Percentiles rank a stretch among this genome's conserved stretches.
Evolutionary conservation across 108 stramenopile species (phyloP).

Genomic region (Cyclotella baltica): DNA sequence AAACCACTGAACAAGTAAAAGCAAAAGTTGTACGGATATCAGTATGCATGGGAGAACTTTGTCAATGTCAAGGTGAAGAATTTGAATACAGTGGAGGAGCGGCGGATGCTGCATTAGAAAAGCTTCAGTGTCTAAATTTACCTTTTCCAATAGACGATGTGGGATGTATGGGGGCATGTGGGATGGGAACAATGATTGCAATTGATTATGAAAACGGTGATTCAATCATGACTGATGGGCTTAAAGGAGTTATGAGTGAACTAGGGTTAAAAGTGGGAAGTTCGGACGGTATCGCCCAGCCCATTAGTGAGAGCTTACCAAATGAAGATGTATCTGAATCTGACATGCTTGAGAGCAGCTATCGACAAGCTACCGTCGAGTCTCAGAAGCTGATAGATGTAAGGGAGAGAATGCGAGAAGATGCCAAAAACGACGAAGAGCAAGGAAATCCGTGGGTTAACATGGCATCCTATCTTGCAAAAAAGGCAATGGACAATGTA

Average conservation of each 20-base stretch:
- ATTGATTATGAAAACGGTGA: conserved; percentile 66
- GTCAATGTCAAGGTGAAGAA: conserved; percentile 63
- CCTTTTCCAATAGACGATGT: conserved; percentile 62
- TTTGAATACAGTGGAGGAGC: conserved; percentile 50
- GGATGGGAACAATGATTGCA: conserved; percentile 68
- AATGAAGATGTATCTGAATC: neutral
- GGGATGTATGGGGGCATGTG: conserved; percentile 63
- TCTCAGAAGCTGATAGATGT: conserved; percentile 33
- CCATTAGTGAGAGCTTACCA: neutral
- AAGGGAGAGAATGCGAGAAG: conserved; percentile 49
- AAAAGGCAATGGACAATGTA: conserved; percentile 39
- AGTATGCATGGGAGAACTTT: conserved; percentile 62
- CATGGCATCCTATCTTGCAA: conserved; percentile 48
- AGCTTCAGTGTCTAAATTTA: conserved; percentile 38
- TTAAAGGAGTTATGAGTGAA: conserved; percentile 45
- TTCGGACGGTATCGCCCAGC: neutral
- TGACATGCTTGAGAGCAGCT: neutral
- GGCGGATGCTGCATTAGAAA: conserved; percentile 40
- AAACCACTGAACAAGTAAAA: neutral
- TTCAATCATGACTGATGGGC: conserved; percentile 51
- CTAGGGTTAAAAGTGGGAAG: conserved; percentile 17
- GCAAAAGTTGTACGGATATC: conserved; percentile 37
- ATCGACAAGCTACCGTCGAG: conserved; percentile 3
- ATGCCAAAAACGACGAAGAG: conserved; percentile 27
- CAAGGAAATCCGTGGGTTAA: conserved; percentile 51